Base-by-base conservation (phyloP, 495 filamentous ascomycete genomes). In the Xylaria flabelliformis region DNA sequence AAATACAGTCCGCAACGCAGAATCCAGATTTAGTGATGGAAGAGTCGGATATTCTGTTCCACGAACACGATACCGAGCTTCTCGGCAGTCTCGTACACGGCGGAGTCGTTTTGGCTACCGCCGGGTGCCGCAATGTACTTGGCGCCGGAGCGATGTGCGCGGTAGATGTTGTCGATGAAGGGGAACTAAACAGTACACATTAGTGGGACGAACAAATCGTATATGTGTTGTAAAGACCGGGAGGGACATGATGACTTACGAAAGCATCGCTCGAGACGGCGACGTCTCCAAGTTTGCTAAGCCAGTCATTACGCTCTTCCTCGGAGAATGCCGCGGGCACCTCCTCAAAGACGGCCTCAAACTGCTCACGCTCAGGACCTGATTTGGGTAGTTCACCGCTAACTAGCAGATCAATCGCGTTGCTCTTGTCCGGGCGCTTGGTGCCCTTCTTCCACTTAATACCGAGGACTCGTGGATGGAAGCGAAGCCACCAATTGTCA, bases 401-500 rank as follows among this genome's bases (percentile, higher is more conserved):
- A 80, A 96, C 95, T 72, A 98, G 90, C 72, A 97, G 84, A 81
- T 99, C 96, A 77, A 99, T 98, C 65, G 94, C 95, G 80, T 99
- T 99, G 88, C 91, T 95, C 88, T 98, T 99, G 80, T 98, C 95
- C 48, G 96, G 88, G 53, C 97, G 90, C 89, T 98, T 98, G 76
- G 92, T 92, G 67, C 96, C 95, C 82, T 95, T 94, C 89, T 97
- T 98, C 92, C 93, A 99, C 85, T 95, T 94, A 81, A 98, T 90
- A 78, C 87, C 86, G 42, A 97, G 86, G 8, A 94, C 90, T 46
- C 93, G 92, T 64, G 93, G 91, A 85, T 97, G 92, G 88, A 97
- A 98, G 75, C 96, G 91, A 84, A 98, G 91, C 96, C 96, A 99
- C 96, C 96, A 99, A 86, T 95, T 97, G 82, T 99, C 96, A 62